Conservation (phyloP, 2,329 filamentous ascomycete species). For the Fusarium illudens region DNA sequence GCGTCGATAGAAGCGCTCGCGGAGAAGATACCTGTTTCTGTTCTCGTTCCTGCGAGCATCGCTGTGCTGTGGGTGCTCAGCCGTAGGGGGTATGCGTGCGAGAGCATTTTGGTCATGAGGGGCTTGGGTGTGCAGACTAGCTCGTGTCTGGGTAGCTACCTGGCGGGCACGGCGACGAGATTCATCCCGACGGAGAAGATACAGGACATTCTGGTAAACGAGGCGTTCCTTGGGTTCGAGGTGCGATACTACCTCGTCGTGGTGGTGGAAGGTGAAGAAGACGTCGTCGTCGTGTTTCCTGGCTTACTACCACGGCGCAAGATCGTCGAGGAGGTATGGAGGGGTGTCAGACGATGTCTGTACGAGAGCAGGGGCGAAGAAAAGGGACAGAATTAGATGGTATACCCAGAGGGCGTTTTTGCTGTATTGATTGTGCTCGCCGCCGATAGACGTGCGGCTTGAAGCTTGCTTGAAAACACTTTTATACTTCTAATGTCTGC, state of each 20-base stretch:
- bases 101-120: slow-evolving; percentile 87
- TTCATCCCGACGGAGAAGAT: slow-evolving; percentile 92
- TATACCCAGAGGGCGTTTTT: slow-evolving; percentile 16
- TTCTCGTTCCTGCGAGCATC: slow-evolving; percentile 50
- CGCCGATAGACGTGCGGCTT: slow-evolving; percentile 1
- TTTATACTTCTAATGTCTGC: slow-evolving; percentile 25
- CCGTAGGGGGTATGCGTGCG: slow-evolving; percentile 66
- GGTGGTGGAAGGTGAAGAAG: slow-evolving; percentile 86
- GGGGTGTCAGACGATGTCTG: slow-evolving; percentile 81
- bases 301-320: slow-evolving; percentile 75
- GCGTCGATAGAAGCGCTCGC: slow-evolving; percentile 48
- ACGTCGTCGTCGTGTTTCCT: slow-evolving; percentile 95
- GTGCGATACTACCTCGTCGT: slow-evolving; percentile 90
- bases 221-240: slow-evolving; percentile 92
- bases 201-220: slow-evolving; percentile 91
- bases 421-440: background rate
- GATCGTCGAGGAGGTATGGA: slow-evolving; percentile 90
- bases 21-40: slow-evolving; percentile 48
- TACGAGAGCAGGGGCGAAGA: slow-evolving; percentile 62
- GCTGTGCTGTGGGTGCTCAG: slow-evolving; percentile 55
- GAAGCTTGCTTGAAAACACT: slow-evolving; percentile 1
- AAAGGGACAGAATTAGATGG: slow-evolving; percentile 33
- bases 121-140: slow-evolving; percentile 91
- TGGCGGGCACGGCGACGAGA: slow-evolving; percentile 59
- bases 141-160: slow-evolving; percentile 68